Evolutionary conservation across 495 filamentous ascomycete species (phyloP).

Genomic region (Aspergillus haitiensis): DNA sequence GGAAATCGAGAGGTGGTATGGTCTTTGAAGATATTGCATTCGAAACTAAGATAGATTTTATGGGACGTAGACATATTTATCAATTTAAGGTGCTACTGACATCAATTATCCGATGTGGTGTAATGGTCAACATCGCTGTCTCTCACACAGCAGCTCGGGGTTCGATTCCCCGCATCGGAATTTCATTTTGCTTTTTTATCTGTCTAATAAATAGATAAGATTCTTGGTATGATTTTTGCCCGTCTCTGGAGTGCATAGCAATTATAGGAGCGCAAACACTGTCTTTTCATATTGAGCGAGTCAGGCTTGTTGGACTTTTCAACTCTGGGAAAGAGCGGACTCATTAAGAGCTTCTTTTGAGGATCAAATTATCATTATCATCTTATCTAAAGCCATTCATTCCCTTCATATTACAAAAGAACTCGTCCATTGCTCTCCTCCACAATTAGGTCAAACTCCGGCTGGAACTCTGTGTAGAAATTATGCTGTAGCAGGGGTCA

Average conservation of each 20-base stretch:
- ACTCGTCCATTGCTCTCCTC: conserved; percentile 47
- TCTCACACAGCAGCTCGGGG: conserved; percentile 38
- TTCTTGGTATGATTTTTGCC: neutral
- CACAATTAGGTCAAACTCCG: conserved; percentile 47
- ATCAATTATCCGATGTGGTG: conserved; percentile 32
- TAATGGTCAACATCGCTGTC: conserved; percentile 38
- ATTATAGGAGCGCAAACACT: too few relatives aligned
- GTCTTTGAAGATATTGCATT: too few relatives aligned
- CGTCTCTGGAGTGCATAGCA: too few relatives aligned
- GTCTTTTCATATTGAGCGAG: neutral
- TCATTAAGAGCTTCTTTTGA: neutral
- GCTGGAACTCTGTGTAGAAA: conserved; percentile 49
- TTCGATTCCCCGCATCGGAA: conserved; percentile 38
- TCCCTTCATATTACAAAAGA: conserved; percentile 27
- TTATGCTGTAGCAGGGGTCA: conserved; percentile 35
- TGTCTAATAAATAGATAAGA: neutral
- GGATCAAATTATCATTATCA: neutral
- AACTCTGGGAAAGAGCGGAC: neutral
- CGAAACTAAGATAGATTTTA: too few relatives aligned
- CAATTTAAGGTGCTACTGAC: neutral
- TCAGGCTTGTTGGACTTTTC: neutral
- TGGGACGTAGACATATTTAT: too few relatives aligned
- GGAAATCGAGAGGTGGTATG: neutral
- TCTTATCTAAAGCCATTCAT: neutral
- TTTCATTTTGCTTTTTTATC: conserved; percentile 10